A percentile compares a stretch with the other conserved stretches of the same genome.
phyloP scores from a whole-genome alignment of 2,329 filamentous ascomycete species.

The Coleophoma cylindrospora region DNA sequence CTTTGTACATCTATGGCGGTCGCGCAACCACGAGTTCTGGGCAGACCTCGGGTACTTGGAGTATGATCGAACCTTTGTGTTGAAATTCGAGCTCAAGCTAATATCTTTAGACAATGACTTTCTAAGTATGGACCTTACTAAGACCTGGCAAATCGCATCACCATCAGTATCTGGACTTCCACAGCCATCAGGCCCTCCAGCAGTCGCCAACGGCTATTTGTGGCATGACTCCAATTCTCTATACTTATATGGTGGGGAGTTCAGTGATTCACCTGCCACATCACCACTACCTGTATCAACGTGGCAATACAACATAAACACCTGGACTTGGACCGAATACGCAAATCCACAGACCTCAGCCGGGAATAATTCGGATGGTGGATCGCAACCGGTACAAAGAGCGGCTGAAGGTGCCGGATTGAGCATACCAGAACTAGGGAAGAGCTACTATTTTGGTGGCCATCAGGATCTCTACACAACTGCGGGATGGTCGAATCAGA shows the following conservation, averaged over 20 bases:
- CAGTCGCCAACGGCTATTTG: conserved; percentile 67
- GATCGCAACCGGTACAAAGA: conserved; percentile 54
- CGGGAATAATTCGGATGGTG: conserved; percentile 56
- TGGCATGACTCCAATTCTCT: conserved; percentile 69
- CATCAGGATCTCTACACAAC: conserved; percentile 58
- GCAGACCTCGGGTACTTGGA: conserved; percentile 65
- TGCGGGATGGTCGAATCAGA: conserved; percentile 61
- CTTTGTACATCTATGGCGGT: conserved; percentile 72
- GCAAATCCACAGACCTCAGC: conserved; percentile 53
- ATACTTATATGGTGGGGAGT: conserved; percentile 71
- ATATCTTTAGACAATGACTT: conserved; percentile 62
- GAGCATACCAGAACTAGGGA: conserved; percentile 62
- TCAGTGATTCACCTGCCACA: conserved; percentile 55
- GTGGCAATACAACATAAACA: conserved; percentile 65
- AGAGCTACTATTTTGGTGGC: conserved; percentile 76
- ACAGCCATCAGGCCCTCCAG: conserved; percentile 63
- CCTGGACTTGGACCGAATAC: conserved; percentile 58
- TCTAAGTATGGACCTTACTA: conserved; percentile 64
- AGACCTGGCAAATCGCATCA: conserved; percentile 63
- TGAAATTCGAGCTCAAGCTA: background rate
- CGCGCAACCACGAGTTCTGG: conserved; percentile 51
- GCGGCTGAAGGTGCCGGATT: conserved; percentile 70
- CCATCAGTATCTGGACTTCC: conserved; percentile 59
- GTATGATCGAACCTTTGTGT: conserved; percentile 35
- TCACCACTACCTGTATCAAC: conserved; percentile 55